These are phyloP conservation scores for Sporisorium scitamineum DNA, from an alignment of 1,284 basidiomycete species.

Conservation along the genomic window DNA sequence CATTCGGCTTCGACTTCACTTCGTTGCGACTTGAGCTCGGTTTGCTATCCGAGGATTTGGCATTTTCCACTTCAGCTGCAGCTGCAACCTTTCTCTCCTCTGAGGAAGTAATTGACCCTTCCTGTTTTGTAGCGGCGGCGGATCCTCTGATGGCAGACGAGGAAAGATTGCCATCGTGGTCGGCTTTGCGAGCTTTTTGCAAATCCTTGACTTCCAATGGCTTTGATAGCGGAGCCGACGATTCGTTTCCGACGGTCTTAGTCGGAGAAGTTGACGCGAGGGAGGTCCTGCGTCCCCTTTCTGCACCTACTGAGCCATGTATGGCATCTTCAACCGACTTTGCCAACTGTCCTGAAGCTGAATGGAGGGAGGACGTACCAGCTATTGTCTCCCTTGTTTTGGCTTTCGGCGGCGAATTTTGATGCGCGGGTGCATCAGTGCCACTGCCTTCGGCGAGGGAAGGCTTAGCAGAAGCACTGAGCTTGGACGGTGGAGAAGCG, in stretches of 20 bases:
- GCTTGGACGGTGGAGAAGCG: slow-evolving; percentile 11
- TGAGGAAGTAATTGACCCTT: not conserved
- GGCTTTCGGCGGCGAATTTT: slow-evolving; percentile 3
- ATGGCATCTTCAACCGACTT: not conserved
- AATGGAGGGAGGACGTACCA: not conserved
- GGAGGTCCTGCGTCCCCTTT: not conserved
- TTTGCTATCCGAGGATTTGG: not conserved
- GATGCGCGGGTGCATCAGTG: not conserved
- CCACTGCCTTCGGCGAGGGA: not conserved
- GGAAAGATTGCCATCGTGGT: not conserved
- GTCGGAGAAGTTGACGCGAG: not conserved
- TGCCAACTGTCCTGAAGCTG: not conserved
- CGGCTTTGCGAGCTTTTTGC: not conserved
- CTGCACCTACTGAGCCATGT: not conserved
- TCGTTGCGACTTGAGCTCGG: not conserved
- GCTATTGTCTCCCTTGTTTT: not conserved
- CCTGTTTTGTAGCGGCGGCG: not conserved
- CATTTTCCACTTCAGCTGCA: not conserved
- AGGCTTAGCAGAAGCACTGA: not conserved
- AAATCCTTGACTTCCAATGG: not conserved
- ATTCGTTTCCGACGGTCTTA: not conserved
- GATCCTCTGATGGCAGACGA: not conserved
- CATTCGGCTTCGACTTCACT: not conserved
- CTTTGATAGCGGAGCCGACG: not conserved
- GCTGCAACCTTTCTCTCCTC: not conserved